Conservation (phyloP, 2,329 filamentous ascomycete genomes). For the Bipolaris cookei region DNA sequence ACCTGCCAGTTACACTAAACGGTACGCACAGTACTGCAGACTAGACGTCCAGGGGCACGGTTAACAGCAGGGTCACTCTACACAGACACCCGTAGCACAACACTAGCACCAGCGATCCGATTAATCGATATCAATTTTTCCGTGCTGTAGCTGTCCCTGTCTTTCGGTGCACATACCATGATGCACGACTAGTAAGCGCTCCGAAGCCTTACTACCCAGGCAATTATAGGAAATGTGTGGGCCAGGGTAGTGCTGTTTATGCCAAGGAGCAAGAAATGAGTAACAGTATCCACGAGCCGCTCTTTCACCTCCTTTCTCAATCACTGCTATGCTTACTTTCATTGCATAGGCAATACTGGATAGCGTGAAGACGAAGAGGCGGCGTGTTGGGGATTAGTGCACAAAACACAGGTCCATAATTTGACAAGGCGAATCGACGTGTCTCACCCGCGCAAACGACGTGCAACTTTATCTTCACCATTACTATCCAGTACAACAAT, state of each 20-base stretch:
- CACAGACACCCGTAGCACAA: neutral
- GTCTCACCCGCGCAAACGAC: no score
- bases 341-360: no score
- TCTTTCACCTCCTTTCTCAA: neutral
- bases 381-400: no score
- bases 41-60: neutral
- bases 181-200: no score
- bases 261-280: neutral
- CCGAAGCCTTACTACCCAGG: neutral
- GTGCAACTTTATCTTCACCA: no score
- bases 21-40: neutral
- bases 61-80: neutral
- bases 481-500: no score
- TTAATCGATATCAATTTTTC: neutral
- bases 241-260: neutral
- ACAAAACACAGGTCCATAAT: no score
- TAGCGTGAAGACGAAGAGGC: no score
- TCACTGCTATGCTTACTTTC: neutral
- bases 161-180: no score
- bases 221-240: neutral
- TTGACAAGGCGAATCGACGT: no score
- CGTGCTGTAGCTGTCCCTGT: neutral
- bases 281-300: no score
- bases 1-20: neutral
- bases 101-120: neutral